phyloP scores from a whole-genome alignment of 352 stramenopile species.

The Pythium rhizo-oryzae region DNA sequence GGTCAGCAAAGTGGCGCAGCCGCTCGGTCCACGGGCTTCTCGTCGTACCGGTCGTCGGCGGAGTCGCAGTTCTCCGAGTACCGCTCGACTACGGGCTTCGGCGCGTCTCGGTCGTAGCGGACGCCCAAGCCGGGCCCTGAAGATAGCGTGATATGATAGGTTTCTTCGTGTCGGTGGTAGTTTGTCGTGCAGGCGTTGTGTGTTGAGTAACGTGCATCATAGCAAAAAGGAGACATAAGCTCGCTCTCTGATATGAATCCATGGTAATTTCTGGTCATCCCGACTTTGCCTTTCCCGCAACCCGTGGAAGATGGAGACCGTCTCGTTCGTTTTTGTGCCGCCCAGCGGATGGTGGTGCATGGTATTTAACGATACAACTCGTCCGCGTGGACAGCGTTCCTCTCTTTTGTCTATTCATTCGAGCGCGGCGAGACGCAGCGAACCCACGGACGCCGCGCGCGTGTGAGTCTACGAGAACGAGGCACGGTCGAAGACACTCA shows the following conservation, averaged over 20 bases:
- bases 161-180: background rate
- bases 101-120: conserved; percentile 7
- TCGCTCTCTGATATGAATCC: too few species aligned
- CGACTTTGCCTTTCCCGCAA: too few species aligned
- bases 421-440: background rate
- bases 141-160: conserved; percentile 6
- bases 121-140: too few species aligned
- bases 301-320: background rate
- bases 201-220: too few species aligned
- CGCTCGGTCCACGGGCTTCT: conserved; percentile 10
- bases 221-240: too few species aligned
- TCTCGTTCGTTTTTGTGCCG: background rate
- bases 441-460: background rate
- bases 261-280: too few species aligned
- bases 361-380: background rate
- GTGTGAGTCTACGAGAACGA: conserved; percentile 68
- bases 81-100: conserved; percentile 15
- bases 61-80: conserved; percentile 26
- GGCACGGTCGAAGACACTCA: conserved; percentile 81
- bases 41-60: conserved; percentile 11
- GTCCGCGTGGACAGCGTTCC: background rate
- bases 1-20: background rate
- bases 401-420: conserved; percentile 13
- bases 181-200: background rate
- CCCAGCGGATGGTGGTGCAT: conserved; percentile 3